These are phyloP conservation scores for Murraya paniculata DNA, from an alignment of 345 rosid genomes.

Conservation along the genomic window DNA sequence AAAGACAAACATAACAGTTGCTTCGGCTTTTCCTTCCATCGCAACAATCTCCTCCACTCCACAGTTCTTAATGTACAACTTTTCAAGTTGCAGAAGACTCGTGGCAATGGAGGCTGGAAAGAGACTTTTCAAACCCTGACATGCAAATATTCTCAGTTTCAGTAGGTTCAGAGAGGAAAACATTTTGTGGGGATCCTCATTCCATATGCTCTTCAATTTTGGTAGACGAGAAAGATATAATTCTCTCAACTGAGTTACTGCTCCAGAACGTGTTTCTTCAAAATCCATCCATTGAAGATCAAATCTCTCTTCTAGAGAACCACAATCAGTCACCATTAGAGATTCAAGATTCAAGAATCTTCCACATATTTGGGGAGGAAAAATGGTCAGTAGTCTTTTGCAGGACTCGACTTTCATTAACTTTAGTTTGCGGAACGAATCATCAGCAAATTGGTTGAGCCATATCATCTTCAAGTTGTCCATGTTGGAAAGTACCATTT, in stretches of 20 bases:
- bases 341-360: conserved; percentile 2
- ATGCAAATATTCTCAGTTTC: neutral
- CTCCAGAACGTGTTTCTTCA: neutral
- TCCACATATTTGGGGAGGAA: conserved; percentile 1
- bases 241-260: neutral
- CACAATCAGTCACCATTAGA: conserved; percentile 8
- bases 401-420: neutral
- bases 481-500: conserved; percentile 9
- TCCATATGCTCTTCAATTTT: neutral
- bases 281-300: neutral
- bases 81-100: neutral
- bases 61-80: neutral
- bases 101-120: conserved; percentile 15
- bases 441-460: conserved; percentile 3
- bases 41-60: conserved; percentile 5
- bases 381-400: neutral
- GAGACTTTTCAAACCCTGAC: conserved; percentile 2
- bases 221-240: neutral
- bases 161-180: neutral
- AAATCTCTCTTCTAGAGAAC: conserved; percentile 13
- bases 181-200: neutral
- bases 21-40: neutral
- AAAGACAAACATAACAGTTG: neutral
- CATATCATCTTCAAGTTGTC: conserved; percentile 21
- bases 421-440: conserved; percentile 19